Evolutionary conservation across 306 rosid genomes (phyloP).

Genomic region (Rosa rugosa): DNA sequence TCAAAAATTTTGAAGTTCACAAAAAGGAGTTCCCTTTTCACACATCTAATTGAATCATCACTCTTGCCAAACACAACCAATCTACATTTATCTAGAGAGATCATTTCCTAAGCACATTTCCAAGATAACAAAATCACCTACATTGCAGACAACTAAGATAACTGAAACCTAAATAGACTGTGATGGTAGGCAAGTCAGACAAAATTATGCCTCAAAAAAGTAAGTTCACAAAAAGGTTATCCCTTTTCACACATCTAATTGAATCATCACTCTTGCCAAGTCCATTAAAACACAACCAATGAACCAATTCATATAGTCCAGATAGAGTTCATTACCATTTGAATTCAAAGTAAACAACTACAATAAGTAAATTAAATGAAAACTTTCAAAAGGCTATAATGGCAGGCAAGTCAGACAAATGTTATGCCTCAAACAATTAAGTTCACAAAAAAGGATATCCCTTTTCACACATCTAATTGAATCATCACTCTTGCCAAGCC

Average conservation of each 20-base stretch:
- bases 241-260: constrained; percentile 66
- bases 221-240: constrained; percentile 50
- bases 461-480: constrained; percentile 75
- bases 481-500: constrained; percentile 51
- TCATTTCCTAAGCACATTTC: not conserved
- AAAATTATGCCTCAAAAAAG: constrained; percentile 55
- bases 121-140: not conserved
- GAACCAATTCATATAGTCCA: not conserved
- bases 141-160: not conserved
- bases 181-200: constrained; percentile 42
- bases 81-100: not conserved
- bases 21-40: constrained; percentile 45
- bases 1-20: constrained; percentile 53
- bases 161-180: not conserved
- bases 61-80: constrained; percentile 26
- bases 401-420: constrained; percentile 45
- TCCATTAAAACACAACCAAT: not conserved
- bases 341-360: not conserved
- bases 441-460: constrained; percentile 46
- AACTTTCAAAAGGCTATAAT: not conserved
- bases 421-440: constrained; percentile 59
- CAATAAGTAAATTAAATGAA: not conserved
- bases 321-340: not conserved
- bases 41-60: constrained; percentile 76
- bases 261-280: constrained; percentile 60